phyloP scores from a whole-genome alignment of 116 monocot species.

The Thalassia testudinum region DNA sequence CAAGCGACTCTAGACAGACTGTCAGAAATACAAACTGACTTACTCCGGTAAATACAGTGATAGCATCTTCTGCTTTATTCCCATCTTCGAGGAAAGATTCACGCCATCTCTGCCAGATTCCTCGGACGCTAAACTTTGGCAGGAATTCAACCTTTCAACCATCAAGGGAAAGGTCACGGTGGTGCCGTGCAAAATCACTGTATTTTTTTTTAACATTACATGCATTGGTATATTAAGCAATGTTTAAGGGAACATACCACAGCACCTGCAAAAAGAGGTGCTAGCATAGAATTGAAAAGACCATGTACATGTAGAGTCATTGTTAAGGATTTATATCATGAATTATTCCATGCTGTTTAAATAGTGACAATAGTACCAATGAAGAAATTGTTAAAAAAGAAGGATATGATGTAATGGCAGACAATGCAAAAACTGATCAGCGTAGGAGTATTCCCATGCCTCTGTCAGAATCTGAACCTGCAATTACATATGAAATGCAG shows the following conservation, averaged over 20 bases:
- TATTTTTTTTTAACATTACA: no score
- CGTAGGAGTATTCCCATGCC: conserved; percentile 72
- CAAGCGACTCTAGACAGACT: no score
- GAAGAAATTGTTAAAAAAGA: neutral
- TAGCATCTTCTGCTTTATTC: conserved; percentile 37
- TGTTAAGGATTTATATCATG: conserved; percentile 37
- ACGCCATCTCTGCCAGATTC: conserved; percentile 91
- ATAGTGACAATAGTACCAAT: no score
- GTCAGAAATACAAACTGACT: neutral
- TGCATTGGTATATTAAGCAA: no score
- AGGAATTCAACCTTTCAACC: conserved; percentile 80
- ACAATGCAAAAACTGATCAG: conserved; percentile 73
- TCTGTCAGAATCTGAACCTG: conserved; percentile 86
- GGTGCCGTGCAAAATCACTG: no score
- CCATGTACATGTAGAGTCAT: conserved; percentile 76
- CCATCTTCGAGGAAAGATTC: conserved; percentile 84
- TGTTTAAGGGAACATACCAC: conserved; percentile 35
- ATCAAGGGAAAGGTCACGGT: no score
- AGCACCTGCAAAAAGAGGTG: conserved; percentile 86
- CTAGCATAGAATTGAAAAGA: conserved; percentile 85
- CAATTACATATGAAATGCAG: conserved; percentile 7
- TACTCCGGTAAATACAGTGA: conserved; percentile 94
- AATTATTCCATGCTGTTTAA: no score
- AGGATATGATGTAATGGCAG: conserved; percentile 97
- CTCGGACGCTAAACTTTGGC: conserved; percentile 94